These are phyloP conservation scores for Misopates orontium DNA, from an alignment of 257 asterid genomes.

Conservation along the genomic window DNA sequence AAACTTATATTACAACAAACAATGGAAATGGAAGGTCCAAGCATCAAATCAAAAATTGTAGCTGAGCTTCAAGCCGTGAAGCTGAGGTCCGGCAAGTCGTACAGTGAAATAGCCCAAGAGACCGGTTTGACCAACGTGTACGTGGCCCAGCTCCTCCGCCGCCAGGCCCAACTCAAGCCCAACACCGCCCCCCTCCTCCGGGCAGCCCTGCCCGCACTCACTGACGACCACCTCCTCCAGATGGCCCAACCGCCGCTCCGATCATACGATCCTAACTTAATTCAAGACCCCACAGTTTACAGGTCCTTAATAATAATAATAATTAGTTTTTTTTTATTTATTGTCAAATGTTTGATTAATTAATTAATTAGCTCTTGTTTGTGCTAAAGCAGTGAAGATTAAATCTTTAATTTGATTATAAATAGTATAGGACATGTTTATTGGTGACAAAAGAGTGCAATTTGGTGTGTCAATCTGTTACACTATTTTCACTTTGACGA, in stretches of 20 bases:
- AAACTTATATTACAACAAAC: no score
- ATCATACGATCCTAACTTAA: constrained; percentile 70
- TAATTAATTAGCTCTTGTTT: no score
- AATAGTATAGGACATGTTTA: no score
- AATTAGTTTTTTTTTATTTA: no score
- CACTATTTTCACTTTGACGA: no score
- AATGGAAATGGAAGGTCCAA: constrained; percentile 33
- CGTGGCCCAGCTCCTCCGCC: constrained; percentile 88
- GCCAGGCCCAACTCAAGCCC: constrained; percentile 96
- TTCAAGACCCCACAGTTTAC: constrained; percentile 86
- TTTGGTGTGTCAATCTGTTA: no score
- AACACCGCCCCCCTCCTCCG: constrained; percentile 67
- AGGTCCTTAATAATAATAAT: no score
- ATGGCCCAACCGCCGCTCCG: constrained; percentile 82
- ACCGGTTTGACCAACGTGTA: constrained; percentile 90
- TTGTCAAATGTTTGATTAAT: no score
- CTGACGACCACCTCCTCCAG: constrained; percentile 51
- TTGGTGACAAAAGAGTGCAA: no score
- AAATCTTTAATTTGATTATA: no score
- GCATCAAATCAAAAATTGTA: constrained; percentile 42
- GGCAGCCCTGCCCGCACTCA: constrained; percentile 67
- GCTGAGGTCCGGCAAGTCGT: constrained; percentile 65
- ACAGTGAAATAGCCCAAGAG: constrained; percentile 67
- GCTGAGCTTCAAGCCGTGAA: constrained; percentile 58
- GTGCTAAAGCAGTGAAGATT: no score